Percentiles rank a stretch among this genome's conserved stretches.
phyloP scores from a whole-genome alignment of 257 asterid genomes.

The Nicotiana benthamiana region DNA sequence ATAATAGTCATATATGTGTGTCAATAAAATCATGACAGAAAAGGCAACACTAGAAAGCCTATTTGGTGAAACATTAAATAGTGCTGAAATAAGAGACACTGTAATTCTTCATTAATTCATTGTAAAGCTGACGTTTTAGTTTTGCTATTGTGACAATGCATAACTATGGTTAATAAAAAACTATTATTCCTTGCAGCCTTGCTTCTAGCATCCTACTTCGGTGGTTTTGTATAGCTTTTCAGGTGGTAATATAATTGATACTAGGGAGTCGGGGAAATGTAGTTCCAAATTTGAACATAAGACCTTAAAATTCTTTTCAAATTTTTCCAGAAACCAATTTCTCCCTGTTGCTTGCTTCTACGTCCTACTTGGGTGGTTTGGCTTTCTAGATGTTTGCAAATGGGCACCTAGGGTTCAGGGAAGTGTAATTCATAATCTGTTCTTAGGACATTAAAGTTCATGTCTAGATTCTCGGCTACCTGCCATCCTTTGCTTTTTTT shows the following conservation, averaged over 20 bases:
- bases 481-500: background rate
- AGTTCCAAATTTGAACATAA: background rate
- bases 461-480: background rate
- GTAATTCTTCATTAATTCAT: background rate
- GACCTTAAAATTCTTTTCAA: background rate
- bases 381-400: background rate
- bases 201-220: background rate
- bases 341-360: background rate
- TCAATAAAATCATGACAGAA: background rate
- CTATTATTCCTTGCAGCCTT: background rate
- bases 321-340: background rate
- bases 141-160: background rate
- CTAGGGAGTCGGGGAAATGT: background rate
- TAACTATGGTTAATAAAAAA: background rate
- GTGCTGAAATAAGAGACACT: background rate
- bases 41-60: background rate
- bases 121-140: background rate
- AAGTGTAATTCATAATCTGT: background rate
- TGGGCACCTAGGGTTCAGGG: background rate
- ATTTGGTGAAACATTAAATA: background rate
- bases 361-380: background rate
- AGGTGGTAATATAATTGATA: background rate
- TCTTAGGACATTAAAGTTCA: background rate
- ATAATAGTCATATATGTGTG: background rate
- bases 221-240: background rate